Conservation (phyloP, 352 stramenopile species). For the Detonula confervacea region DNA sequence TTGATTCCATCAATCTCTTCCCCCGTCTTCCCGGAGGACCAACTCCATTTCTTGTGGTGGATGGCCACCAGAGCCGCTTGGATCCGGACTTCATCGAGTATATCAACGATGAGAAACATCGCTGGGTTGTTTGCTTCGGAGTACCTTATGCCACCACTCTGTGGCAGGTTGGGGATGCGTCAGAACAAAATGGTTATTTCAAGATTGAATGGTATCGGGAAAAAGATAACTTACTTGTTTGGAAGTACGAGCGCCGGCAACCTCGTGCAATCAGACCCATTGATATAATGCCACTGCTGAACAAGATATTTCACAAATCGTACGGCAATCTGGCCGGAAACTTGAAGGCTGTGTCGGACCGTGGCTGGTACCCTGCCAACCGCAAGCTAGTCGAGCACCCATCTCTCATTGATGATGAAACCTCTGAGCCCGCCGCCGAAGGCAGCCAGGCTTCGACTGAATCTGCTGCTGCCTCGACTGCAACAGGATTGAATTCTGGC, state of each 20-base stretch:
- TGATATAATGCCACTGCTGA: conserved; percentile 8
- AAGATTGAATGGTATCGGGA: background rate
- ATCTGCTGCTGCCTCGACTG: too few species aligned
- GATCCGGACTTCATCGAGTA: conserved; percentile 13
- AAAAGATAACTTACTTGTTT: background rate
- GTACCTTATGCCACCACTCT: conserved; percentile 22
- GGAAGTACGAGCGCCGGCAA: too few species aligned
- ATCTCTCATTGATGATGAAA: too few species aligned
- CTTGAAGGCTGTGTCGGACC: background rate
- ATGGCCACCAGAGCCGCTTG: conserved; percentile 6
- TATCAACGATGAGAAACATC: conserved; percentile 1
- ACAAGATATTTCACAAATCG: conserved; percentile 3
- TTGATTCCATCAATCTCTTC: background rate
- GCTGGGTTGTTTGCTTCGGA: conserved; percentile 19
- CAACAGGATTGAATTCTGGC: too few species aligned
- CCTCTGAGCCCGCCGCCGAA: too few species aligned
- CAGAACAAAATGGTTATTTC: conserved; percentile 8
- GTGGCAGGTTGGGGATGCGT: conserved; percentile 11
- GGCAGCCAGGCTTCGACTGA: too few species aligned
- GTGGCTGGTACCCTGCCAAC: conserved; percentile 3
- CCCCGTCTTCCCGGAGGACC: background rate
- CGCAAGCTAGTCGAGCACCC: conserved; percentile 6
- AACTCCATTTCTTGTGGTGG: conserved; percentile 3
- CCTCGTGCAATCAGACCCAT: background rate
- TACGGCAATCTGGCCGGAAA: background rate